A percentile compares a stretch with the other conserved stretches of the same genome.
Conservation (phyloP, 139 green algal species). For the Closterium sp. region DNA sequence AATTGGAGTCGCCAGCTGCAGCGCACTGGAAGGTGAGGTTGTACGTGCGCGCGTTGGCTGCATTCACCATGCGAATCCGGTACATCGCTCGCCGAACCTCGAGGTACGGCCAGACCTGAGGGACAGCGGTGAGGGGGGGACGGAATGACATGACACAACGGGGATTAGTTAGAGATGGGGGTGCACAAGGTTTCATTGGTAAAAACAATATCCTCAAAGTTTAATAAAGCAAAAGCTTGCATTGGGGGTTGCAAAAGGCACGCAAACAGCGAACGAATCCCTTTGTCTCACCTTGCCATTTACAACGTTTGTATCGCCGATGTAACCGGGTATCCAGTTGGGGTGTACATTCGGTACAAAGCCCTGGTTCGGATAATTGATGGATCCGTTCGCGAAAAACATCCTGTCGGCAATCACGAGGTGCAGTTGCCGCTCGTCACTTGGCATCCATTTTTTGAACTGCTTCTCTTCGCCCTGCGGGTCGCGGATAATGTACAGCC, state of each 20-base stretch:
- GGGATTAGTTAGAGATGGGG: too few relatives aligned
- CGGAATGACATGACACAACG: too few relatives aligned
- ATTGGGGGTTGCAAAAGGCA: too few relatives aligned
- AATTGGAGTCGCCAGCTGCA: background rate
- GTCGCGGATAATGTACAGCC: slow-evolving; percentile 27
- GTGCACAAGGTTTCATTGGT: too few relatives aligned
- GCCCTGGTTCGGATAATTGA: slow-evolving; percentile 5
- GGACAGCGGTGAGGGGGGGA: too few relatives aligned
- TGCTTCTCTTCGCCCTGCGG: background rate
- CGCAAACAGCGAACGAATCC: too few relatives aligned
- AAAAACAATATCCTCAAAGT: too few relatives aligned
- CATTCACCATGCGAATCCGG: slow-evolving; percentile 26
- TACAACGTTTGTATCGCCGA: slow-evolving; percentile 15
- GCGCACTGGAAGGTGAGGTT: slow-evolving; percentile 12
- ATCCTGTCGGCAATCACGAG: background rate
- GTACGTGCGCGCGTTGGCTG: slow-evolving; percentile 9
- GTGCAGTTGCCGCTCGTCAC: background rate
- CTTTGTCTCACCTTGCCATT: slow-evolving; percentile 21
- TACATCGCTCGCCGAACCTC: slow-evolving; percentile 13
- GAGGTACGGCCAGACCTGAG: slow-evolving; percentile 30
- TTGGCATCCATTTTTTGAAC: background rate
- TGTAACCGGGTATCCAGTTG: slow-evolving; percentile 15
- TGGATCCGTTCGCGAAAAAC: slow-evolving; percentile 5
- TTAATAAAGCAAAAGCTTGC: too few relatives aligned
- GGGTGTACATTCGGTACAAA: slow-evolving; percentile 7